Percentiles rank a stretch among this genome's conserved stretches.
phyloP scores from a whole-genome alignment of 179 eudicot species.

The Beta macrorhiza region DNA sequence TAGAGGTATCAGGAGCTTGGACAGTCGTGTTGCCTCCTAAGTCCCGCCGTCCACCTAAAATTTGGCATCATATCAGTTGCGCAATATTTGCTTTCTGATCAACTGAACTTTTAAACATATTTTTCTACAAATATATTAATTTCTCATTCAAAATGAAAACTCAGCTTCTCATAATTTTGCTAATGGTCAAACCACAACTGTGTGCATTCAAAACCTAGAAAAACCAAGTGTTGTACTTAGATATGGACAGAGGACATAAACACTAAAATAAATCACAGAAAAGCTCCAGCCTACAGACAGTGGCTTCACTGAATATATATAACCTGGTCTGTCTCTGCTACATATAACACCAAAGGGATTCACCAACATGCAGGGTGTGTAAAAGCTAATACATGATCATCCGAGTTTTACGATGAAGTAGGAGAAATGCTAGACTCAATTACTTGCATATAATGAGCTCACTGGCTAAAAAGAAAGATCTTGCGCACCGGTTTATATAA shows the following conservation, averaged over 20 bases:
- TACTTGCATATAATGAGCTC: background rate
- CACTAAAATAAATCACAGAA: background rate
- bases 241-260: background rate
- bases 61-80: background rate
- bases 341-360: background rate
- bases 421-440: background rate
- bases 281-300: background rate
- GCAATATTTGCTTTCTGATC: background rate
- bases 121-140: too few relatives aligned
- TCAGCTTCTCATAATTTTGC: too few relatives aligned
- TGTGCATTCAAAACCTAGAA: too few relatives aligned
- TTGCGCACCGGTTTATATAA: background rate
- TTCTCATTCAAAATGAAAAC: too few relatives aligned
- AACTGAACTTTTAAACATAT: too few relatives aligned
- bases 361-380: background rate
- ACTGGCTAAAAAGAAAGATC: background rate
- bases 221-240: too few relatives aligned
- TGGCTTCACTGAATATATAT: too few relatives aligned
- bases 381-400: background rate
- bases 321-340: too few relatives aligned
- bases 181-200: too few relatives aligned
- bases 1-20: conserved; percentile 36
- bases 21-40: conserved; percentile 35
- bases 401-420: background rate
- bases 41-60: conserved; percentile 47